Percentiles rank a stretch among this genome's conserved stretches.
Conservation (phyloP, 2,329 filamentous ascomycete genomes). For the Botrytis medusae region DNA sequence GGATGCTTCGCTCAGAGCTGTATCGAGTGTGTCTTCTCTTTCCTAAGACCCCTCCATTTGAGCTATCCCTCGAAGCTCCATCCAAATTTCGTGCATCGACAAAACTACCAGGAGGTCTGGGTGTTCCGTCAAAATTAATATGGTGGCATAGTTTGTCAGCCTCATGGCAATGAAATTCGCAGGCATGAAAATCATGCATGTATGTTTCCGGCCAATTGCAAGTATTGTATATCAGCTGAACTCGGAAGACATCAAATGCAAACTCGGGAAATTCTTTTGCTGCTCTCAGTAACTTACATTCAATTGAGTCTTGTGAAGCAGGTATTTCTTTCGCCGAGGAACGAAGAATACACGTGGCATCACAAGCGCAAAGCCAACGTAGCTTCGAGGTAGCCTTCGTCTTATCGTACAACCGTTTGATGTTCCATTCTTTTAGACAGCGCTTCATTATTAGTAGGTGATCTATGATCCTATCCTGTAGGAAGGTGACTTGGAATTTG, state of each 20-base stretch:
- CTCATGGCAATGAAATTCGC: neutral
- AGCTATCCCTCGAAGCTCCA: neutral
- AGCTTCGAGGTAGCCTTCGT: neutral
- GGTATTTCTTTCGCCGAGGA: neutral
- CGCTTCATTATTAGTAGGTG: neutral
- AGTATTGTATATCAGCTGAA: neutral
- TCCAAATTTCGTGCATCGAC: neutral
- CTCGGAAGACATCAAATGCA: neutral
- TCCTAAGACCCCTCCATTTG: neutral
- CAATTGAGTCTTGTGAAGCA: neutral
- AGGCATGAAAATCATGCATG: neutral
- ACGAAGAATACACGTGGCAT: neutral
- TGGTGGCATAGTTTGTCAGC: neutral
- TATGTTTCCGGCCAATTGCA: neutral
- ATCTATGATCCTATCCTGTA: neutral
- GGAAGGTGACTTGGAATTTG: neutral
- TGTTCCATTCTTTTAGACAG: neutral
- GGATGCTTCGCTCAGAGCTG: neutral
- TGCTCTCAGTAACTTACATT: neutral
- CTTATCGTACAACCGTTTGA: neutral
- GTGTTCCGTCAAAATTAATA: neutral
- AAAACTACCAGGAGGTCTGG: neutral
- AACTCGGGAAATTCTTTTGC: neutral
- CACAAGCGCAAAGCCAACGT: neutral
- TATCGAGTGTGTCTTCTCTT: neutral